Conservation (phyloP, 75 land plant species). For the Chamaecyparis obtusa region DNA sequence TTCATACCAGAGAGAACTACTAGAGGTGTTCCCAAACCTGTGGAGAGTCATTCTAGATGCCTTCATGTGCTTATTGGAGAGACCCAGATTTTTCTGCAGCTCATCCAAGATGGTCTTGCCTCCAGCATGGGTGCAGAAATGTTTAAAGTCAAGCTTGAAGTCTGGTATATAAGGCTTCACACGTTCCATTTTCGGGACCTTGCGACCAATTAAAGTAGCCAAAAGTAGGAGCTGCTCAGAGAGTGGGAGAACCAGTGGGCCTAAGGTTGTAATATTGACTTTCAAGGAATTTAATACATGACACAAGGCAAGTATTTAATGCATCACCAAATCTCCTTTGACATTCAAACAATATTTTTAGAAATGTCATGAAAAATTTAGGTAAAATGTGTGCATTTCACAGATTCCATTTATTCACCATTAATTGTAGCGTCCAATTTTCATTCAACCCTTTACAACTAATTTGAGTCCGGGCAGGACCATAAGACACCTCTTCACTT, state of each 20-base stretch:
- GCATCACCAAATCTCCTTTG: neutral
- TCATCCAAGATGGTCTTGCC: conserved; percentile 80
- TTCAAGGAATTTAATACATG: conserved; percentile 66
- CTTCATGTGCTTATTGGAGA: conserved; percentile 64
- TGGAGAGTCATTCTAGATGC: conserved; percentile 80
- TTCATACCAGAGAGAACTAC: conserved; percentile 75
- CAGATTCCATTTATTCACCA: neutral
- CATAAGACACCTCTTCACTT: neutral
- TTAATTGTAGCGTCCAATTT: neutral
- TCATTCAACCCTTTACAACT: neutral
- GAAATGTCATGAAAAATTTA: neutral
- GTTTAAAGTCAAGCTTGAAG: conserved; percentile 70
- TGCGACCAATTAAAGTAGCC: conserved; percentile 37
- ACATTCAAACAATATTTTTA: no score
- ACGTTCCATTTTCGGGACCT: conserved; percentile 19
- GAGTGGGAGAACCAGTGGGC: conserved; percentile 66
- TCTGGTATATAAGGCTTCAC: conserved; percentile 60
- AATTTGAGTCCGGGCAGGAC: neutral
- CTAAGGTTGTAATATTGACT: conserved; percentile 67
- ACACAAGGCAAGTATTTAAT: neutral
- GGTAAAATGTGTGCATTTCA: neutral
- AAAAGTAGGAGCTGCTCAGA: conserved; percentile 67
- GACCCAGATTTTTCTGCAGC: conserved; percentile 65
- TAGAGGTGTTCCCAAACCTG: conserved; percentile 74
- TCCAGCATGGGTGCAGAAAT: conserved; percentile 85